Evolutionary conservation across 2,329 filamentous ascomycete genomes (phyloP).

Genomic region (Colletotrichum sp.): DNA sequence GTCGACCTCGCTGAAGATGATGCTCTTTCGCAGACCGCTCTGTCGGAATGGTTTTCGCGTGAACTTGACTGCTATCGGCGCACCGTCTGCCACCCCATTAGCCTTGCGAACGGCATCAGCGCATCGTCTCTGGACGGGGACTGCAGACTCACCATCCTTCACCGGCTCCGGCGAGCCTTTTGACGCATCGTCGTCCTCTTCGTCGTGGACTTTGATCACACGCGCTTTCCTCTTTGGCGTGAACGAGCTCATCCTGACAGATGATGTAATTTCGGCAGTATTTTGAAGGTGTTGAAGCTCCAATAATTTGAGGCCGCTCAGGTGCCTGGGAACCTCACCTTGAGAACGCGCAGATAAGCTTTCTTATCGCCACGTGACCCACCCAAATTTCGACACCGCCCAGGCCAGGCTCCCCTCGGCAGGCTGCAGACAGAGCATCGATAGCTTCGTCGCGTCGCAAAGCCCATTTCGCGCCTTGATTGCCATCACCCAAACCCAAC

Average conservation of each 20-base stretch:
- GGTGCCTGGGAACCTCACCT: neutral
- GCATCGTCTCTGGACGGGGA: conserved; percentile 17
- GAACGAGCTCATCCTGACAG: conserved; percentile 56
- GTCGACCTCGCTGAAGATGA: conserved; percentile 47
- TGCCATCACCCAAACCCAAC: neutral
- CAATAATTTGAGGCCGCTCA: neutral
- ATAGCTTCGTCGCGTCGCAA: conserved; percentile 17
- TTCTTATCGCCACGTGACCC: conserved; percentile 57
- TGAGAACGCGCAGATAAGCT: conserved; percentile 8
- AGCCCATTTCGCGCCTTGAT: conserved; percentile 7
- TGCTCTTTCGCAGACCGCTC: conserved; percentile 61
- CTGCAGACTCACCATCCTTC: conserved; percentile 41
- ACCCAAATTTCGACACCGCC: conserved; percentile 19
- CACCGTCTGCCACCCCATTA: conserved; percentile 11
- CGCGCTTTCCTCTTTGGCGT: conserved; percentile 71
- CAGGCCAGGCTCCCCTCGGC: neutral
- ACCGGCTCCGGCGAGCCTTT: conserved; percentile 24
- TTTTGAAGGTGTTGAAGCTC: neutral
- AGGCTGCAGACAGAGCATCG: neutral
- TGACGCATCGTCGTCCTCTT: conserved; percentile 53
- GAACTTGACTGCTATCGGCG: conserved; percentile 17
- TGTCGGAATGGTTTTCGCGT: conserved; percentile 59
- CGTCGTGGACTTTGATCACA: conserved; percentile 74
- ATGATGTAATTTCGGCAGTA: neutral
- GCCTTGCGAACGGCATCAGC: conserved; percentile 28